These are phyloP conservation scores for Fusarium graminum DNA, from an alignment of 2,329 filamentous ascomycete species.

Conservation along the genomic window DNA sequence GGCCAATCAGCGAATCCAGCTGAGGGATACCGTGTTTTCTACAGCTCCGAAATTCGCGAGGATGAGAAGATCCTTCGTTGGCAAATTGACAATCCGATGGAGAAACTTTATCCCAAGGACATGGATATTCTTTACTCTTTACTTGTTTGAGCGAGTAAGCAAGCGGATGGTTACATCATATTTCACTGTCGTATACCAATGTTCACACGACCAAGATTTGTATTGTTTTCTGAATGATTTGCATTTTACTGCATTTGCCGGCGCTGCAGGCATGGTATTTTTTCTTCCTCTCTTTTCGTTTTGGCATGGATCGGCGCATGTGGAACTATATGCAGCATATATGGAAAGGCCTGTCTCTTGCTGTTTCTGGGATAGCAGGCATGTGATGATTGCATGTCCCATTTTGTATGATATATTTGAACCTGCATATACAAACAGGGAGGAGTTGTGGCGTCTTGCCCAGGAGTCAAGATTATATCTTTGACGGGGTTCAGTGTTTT, in stretches of 20 bases:
- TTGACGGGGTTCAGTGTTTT: constrained; percentile 25
- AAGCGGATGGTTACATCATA: neutral
- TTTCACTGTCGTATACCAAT: constrained; percentile 3
- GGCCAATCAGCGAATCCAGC: constrained; percentile 46
- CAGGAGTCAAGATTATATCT: constrained; percentile 10
- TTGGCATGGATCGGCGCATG: constrained; percentile 30
- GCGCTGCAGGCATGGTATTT: constrained; percentile 34
- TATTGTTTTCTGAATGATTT: constrained; percentile 18
- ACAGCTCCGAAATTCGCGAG: constrained; percentile 46
- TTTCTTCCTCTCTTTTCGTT: neutral
- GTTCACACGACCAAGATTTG: constrained; percentile 15
- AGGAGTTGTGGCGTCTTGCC: constrained; percentile 32
- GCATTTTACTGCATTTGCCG: constrained; percentile 37
- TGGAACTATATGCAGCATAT: constrained; percentile 36
- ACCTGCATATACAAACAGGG: constrained; percentile 38
- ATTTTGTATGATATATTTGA: constrained; percentile 39
- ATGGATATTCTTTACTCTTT: constrained; percentile 56
- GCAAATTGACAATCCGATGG: constrained; percentile 55
- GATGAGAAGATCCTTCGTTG: constrained; percentile 51
- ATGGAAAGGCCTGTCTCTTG: constrained; percentile 18
- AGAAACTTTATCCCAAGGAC: constrained; percentile 53
- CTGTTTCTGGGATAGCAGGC: constrained; percentile 25
- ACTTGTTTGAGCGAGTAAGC: constrained; percentile 38
- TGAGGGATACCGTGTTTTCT: constrained; percentile 52
- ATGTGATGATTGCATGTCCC: constrained; percentile 17